These are phyloP conservation scores for Colletotrichum musicola DNA, from an alignment of 2,329 filamentous ascomycete species.

Conservation along the genomic window DNA sequence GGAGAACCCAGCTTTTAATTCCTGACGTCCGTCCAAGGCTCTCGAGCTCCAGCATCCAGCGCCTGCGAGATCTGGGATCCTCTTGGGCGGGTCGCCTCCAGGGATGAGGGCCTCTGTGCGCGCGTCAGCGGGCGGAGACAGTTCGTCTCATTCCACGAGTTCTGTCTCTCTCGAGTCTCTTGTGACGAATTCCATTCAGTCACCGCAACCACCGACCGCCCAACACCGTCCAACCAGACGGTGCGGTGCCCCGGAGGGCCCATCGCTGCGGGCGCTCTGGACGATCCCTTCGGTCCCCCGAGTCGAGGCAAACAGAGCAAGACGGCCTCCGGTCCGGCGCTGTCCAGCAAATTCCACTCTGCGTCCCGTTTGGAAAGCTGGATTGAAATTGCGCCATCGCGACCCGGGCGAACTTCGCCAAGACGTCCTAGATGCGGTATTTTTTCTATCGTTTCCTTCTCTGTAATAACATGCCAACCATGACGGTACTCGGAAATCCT, in stretches of 20 bases:
- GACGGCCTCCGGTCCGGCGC: conserved; percentile 21
- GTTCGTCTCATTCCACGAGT: neutral
- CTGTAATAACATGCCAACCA: neutral
- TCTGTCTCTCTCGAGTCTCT: neutral
- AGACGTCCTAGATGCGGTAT: conserved; percentile 31
- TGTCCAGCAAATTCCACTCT: conserved; percentile 10
- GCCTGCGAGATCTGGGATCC: conserved; percentile 7
- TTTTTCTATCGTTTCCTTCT: conserved; percentile 1
- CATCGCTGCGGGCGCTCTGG: neutral
- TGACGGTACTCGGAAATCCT: neutral
- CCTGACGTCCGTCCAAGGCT: conserved; percentile 4
- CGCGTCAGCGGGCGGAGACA: neutral
- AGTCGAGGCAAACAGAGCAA: conserved; percentile 6
- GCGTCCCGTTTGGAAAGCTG: no score
- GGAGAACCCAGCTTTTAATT: conserved; percentile 20
- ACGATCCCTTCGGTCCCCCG: conserved; percentile 1
- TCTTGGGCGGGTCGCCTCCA: conserved; percentile 21
- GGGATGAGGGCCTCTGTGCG: conserved; percentile 10
- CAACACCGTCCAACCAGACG: conserved; percentile 12
- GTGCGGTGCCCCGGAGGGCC: neutral
- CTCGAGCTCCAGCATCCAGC: conserved; percentile 6
- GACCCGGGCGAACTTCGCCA: conserved; percentile 27
- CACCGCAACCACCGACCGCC: conserved; percentile 9
- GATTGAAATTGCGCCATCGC: conserved; percentile 18
- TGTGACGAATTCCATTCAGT: conserved; percentile 32